Evolutionary conservation across 257 asterid species (phyloP).

Genomic region (Primulina eburnea): DNA sequence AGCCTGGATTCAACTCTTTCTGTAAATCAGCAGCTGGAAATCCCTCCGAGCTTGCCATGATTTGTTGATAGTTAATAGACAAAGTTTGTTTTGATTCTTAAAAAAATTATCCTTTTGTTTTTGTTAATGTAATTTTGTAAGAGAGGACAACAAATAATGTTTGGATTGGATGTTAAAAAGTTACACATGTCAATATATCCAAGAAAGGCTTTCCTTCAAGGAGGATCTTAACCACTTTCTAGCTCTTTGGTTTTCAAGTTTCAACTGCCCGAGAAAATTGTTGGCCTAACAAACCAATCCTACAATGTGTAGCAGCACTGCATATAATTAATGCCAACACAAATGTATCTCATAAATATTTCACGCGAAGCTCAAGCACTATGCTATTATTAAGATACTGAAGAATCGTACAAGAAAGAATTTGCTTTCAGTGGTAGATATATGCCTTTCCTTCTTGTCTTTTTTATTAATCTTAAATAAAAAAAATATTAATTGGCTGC

Average conservation of each 20-base stretch:
- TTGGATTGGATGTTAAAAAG: neutral
- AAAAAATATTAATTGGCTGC: too few species aligned
- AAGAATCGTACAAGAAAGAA: neutral
- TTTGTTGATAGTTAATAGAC: conserved; percentile 3
- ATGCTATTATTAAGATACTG: neutral
- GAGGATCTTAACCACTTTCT: conserved; percentile 52
- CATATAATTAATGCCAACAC: neutral
- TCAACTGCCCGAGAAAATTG: conserved; percentile 29
- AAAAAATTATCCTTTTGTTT: neutral
- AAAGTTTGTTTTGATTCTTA: neutral
- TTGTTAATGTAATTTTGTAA: conserved; percentile 9
- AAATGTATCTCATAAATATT: neutral
- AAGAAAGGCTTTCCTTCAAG: conserved; percentile 34
- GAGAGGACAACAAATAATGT: conserved; percentile 1
- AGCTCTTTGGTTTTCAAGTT: conserved; percentile 3
- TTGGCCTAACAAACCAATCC: neutral
- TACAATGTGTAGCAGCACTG: neutral
- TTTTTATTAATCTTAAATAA: too few species aligned
- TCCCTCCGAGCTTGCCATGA: conserved; percentile 44
- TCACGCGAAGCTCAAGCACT: neutral
- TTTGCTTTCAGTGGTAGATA: too few species aligned
- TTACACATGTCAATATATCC: conserved; percentile 48
- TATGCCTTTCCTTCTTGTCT: too few species aligned
- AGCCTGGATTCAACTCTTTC: conserved; percentile 55
- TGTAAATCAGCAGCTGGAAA: conserved; percentile 63